Base-by-base conservation (phyloP, 1,284 basidiomycete species). In the Lentinula novae-zelandiae region DNA sequence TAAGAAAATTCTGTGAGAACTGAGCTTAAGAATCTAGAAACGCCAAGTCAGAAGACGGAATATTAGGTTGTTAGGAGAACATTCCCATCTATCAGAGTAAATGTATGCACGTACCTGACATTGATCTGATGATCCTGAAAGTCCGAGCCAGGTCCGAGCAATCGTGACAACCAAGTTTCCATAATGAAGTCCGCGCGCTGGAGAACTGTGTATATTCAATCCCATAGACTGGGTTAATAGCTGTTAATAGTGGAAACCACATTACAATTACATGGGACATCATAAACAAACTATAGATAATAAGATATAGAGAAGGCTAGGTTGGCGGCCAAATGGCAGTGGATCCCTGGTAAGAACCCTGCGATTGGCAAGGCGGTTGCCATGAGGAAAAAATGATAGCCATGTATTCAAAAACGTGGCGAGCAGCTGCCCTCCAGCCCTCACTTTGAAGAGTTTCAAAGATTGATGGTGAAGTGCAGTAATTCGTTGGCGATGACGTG, bases 401-500 rank as follows among this genome's bases (percentile, higher is more conserved):
- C 56, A 71, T 61, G 62, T 69, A 71, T 38, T 71, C 67, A 68
- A 69, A 72, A 12, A 72, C 60, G 55, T 73, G 72, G 20, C 61
- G 56, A 10, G 70, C 53, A 44, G 73, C 68, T 60, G 72, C 72
- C 36, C 58, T 61, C 65, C 70, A 70, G 36, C 75, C 72, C 36
- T 69, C 69, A 62, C 70, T 68, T 31, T 65, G 66, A 34, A 75
- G 54, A 42, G 69, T 66, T 38, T 71, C 69, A 33, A 67, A 64
- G 39, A 71, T 58, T 27, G 70, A 67, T 13, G 64, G 73, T 65
- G 73, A 69, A 62, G 70, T 67, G 62, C 69, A 70, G 63, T 71
- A 65, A 67, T 75, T 73, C 71, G 81, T 76, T 55, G 79, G 80
- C 67, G 75, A 77, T 64, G 74, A 76, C 62, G 77, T 69, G 72